phyloP scores from a whole-genome alignment of 495 filamentous ascomycete species.

The Aspergillus mulundensis region DNA sequence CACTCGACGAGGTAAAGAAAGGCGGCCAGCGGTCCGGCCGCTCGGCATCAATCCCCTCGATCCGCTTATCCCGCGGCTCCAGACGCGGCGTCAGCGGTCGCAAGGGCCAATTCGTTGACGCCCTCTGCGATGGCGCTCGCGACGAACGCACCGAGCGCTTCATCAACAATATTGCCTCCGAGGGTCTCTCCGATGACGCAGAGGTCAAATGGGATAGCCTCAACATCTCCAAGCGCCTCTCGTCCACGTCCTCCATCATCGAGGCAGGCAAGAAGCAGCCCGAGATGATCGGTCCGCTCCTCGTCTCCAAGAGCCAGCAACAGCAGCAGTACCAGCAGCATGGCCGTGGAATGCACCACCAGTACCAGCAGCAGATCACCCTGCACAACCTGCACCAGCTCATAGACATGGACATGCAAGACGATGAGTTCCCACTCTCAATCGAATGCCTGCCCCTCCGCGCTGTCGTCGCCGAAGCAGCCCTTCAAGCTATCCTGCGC shows the following conservation, averaged over 20 bases:
- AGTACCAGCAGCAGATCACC: neutral
- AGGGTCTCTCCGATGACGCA: neutral
- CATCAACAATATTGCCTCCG: neutral
- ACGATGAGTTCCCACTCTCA: neutral
- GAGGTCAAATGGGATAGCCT: neutral
- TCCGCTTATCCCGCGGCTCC: neutral
- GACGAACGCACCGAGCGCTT: neutral
- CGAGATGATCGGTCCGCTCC: neutral
- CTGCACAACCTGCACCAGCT: neutral
- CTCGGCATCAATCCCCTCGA: neutral
- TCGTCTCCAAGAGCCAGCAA: neutral
- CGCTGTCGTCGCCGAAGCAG: neutral
- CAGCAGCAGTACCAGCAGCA: neutral
- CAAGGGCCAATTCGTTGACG: neutral
- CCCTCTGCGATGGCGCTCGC: neutral
- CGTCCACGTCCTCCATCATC: neutral
- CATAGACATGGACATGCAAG: neutral
- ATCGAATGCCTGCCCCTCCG: neutral
- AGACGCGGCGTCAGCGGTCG: neutral
- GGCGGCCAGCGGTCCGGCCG: neutral
- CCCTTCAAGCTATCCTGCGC: neutral
- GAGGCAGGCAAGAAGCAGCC: neutral
- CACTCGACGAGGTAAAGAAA: neutral
- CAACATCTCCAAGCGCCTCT: neutral
- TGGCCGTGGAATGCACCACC: neutral